Percentiles rank a stretch among this genome's conserved stretches.
Conservation (phyloP, 2,329 filamentous ascomycete species). For the Aspergillus quadrilineatus region DNA sequence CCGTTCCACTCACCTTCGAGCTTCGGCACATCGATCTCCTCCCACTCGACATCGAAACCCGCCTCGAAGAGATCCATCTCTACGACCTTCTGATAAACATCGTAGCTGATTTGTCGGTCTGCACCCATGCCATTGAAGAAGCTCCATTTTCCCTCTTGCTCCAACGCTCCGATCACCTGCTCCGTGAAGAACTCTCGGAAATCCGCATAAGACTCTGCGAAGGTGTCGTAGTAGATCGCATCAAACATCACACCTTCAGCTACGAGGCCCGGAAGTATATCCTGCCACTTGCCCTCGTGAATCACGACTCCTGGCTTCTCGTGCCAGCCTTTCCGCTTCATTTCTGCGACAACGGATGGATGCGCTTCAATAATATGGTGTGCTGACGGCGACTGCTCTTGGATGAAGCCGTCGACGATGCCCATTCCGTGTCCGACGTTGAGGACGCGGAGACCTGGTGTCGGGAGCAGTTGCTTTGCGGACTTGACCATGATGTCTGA, state of each 20-base stretch:
- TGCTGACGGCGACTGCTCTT: constrained; percentile 62
- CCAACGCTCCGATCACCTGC: constrained; percentile 74
- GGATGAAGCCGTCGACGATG: constrained; percentile 77
- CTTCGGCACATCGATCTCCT: constrained; percentile 70
- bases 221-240: constrained; percentile 96
- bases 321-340: constrained; percentile 67
- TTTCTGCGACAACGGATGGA: constrained; percentile 68
- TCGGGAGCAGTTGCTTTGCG: constrained; percentile 65
- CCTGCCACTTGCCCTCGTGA: constrained; percentile 76
- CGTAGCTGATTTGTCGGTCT: constrained; percentile 88
- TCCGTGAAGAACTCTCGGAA: constrained; percentile 86
- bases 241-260: constrained; percentile 71
- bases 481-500: constrained; percentile 79
- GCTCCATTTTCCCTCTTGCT: constrained; percentile 55
- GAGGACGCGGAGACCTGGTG: constrained; percentile 66
- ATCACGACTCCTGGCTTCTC: constrained; percentile 60
- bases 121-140: constrained; percentile 80
- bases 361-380: constrained; percentile 90
- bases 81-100: constrained; percentile 89
- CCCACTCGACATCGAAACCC: constrained; percentile 86
- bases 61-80: constrained; percentile 89
- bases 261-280: constrained; percentile 68
- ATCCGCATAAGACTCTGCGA: constrained; percentile 88
- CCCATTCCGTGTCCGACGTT: constrained; percentile 93
- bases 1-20: constrained; percentile 83